Evolutionary conservation across 306 rosid species (phyloP).

Genomic region (Begonia masoniana): DNA sequence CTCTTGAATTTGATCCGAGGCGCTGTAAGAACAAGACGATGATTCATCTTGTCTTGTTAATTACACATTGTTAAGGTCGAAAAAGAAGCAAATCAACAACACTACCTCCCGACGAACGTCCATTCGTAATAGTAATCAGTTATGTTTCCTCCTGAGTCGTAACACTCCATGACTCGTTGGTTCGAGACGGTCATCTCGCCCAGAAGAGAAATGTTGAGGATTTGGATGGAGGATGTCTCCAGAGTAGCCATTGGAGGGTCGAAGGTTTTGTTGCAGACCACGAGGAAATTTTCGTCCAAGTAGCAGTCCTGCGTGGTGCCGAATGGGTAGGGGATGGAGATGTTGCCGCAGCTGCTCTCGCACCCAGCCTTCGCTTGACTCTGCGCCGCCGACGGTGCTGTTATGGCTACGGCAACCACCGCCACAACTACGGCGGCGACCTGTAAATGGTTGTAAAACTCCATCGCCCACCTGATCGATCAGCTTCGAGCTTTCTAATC

Average conservation of each 20-base stretch:
- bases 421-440: too few species aligned
- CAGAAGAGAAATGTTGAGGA: constrained; percentile 7
- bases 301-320: constrained; percentile 13
- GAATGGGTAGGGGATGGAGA: constrained; percentile 39
- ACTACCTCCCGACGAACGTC: too few species aligned
- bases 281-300: not conserved
- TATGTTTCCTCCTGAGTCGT: rapidly evolving
- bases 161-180: not conserved
- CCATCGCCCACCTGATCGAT: too few species aligned
- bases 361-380: constrained; percentile 12
- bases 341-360: constrained; percentile 15
- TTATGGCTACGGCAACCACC: not conserved
- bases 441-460: too few species aligned
- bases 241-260: not conserved
- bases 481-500: too few species aligned
- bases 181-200: constrained; percentile 6
- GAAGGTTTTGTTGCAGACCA: not conserved
- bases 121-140: too few species aligned
- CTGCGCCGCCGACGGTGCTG: not conserved
- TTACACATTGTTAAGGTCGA: too few species aligned
- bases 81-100: too few species aligned
- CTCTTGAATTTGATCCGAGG: not conserved
- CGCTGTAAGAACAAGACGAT: rapidly evolving
- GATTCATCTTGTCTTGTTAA: too few species aligned
- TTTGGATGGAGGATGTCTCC: not conserved